Base-by-base conservation (phyloP, 176 grass and related monocot species). In the Rhynchospora tenuis region DNA sequence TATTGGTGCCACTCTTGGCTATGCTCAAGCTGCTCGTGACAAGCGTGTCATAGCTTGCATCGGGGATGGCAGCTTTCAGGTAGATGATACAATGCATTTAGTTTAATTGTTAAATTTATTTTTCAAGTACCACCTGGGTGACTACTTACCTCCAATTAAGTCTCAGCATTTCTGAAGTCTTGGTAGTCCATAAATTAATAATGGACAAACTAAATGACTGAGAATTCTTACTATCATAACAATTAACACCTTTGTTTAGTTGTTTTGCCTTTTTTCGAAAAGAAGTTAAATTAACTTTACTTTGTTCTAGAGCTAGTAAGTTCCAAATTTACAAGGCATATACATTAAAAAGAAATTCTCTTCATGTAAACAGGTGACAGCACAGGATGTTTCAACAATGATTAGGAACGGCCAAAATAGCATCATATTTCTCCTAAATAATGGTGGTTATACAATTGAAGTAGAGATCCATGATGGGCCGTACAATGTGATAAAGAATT, bases 401-500 rank as follows among this genome's bases (percentile, higher is more conserved):
- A 86, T 90, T 62, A 86, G 91, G 57, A 90, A 88, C 71, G 43
- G 79, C 59, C 91, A 92, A 86, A 83, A 78, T 57, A 92, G 79
- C 64, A 13, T 91, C 80, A 89, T 91, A 87, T 91, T 91, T 85
- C 90, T 91, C 54, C 85, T 91, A 74, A 91, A 91, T 85, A 91
- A 91, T 23, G 84, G 90, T 54, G 90, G 90, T 33, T 91, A 91
- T 85, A 91, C 90, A 43, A 91, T 91, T 46, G 90, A 91, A 87
- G 90, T 91, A 64, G 87, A 91, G 86, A 91, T 91, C 81, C 90
- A 91, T 68, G 90, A 91, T 52, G 90, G 90, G 0, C 90, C 90
- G 2, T 92, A 92, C 88, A 92, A 92, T 78, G 88, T 92, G 44
- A 92, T 92, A 88, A 92, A 92, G 83, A 91, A 91, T 38, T 91